Percentiles rank a stretch among this genome's conserved stretches.
These are phyloP conservation scores for Coemansia sp. DNA, from an alignment of 192 early-diverging fungal species.

Conservation along the genomic window DNA sequence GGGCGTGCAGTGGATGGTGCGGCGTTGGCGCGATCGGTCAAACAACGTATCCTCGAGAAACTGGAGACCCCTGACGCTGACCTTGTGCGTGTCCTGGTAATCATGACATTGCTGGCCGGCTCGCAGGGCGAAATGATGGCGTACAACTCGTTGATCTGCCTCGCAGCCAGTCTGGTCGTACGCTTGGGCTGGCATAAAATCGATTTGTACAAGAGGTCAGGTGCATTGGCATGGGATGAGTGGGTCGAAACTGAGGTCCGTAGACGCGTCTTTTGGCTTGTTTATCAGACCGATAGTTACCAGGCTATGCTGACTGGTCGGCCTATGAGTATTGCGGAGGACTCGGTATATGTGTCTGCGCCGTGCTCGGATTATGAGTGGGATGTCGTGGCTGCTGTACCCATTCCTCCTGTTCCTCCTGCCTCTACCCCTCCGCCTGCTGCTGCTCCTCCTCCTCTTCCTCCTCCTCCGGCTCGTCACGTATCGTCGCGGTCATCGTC, in stretches of 20 bases:
- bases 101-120: constrained; percentile 46
- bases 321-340: constrained; percentile 43
- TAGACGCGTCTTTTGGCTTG: constrained; percentile 50
- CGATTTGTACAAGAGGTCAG: constrained; percentile 40
- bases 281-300: constrained; percentile 54
- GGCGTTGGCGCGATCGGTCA: constrained; percentile 40
- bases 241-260: constrained; percentile 40
- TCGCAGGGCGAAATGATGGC: constrained; percentile 46
- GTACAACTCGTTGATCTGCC: constrained; percentile 53
- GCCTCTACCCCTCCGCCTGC: too few species aligned
- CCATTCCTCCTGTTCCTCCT: background rate
- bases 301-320: constrained; percentile 52
- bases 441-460: too few species aligned
- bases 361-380: constrained; percentile 52
- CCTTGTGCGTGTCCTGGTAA: constrained; percentile 30
- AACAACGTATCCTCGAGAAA: constrained; percentile 31
- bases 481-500: constrained; percentile 35
- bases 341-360: constrained; percentile 45
- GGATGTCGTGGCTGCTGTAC: constrained; percentile 22
- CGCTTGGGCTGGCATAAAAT: constrained; percentile 46
- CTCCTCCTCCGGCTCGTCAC: background rate
- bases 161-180: constrained; percentile 46
- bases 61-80: constrained; percentile 37
- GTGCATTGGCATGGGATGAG: constrained; percentile 34
- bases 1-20: constrained; percentile 31